A percentile compares a stretch with the other conserved stretches of the same genome.
Evolutionary conservation across 83 land plant species (phyloP).

Genomic region (Picea abies): DNA sequence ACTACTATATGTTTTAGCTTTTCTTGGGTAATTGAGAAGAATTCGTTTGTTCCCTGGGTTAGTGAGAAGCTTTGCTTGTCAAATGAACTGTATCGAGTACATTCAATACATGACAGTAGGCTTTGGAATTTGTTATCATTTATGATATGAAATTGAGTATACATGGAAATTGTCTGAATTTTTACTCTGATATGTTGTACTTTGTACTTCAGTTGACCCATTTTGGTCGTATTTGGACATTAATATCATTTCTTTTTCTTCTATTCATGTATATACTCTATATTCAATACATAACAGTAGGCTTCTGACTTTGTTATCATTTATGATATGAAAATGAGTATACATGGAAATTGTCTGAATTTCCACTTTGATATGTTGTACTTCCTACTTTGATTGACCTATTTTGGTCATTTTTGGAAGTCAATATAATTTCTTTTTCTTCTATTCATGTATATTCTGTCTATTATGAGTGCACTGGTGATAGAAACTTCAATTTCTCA

Average conservation of each 20-base stretch:
- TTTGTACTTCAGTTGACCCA: too few species aligned
- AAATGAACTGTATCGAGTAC: neutral
- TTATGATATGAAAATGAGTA: neutral
- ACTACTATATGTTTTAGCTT: neutral
- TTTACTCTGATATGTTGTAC: too few species aligned
- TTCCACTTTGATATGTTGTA: too few species aligned
- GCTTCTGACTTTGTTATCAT: neutral
- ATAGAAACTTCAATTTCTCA: neutral
- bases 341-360: neutral
- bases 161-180: neutral
- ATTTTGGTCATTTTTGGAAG: too few species aligned
- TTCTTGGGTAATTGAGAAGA: neutral
- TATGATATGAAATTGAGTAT: neutral
- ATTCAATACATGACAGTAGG: neutral
- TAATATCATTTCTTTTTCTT: too few species aligned
- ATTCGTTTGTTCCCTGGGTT: neutral
- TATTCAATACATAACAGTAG: neutral
- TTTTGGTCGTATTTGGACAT: too few species aligned
- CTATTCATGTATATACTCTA: too few species aligned
- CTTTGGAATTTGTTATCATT: neutral
- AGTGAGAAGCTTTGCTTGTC: neutral
- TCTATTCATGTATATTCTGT: neutral
- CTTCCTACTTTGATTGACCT: too few species aligned
- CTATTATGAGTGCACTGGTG: neutral
- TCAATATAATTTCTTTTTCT: too few species aligned